Conservation (phyloP, 495 filamentous ascomycete species). For the Talaromyces liani region DNA sequence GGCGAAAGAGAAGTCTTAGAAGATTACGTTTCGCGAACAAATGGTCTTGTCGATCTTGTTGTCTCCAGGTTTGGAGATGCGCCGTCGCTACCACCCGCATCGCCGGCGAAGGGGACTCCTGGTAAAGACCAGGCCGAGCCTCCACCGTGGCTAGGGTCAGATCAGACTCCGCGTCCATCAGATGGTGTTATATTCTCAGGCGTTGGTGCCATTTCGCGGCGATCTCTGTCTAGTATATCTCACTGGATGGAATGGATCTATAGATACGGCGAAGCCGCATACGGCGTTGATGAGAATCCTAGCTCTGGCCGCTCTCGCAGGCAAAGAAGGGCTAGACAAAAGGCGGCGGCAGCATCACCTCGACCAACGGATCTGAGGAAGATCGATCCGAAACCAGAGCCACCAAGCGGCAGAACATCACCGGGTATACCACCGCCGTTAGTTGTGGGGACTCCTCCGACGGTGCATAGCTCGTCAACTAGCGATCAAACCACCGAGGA, state of each 20-base stretch:
- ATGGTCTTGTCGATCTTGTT: constrained; percentile 71
- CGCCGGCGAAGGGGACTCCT: constrained; percentile 2
- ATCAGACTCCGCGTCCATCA: constrained; percentile 51
- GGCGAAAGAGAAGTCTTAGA: constrained; percentile 88
- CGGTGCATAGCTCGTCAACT: constrained; percentile 11
- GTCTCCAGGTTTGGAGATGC: constrained; percentile 76
- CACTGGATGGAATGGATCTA: constrained; percentile 83
- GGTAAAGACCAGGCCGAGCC: constrained; percentile 3
- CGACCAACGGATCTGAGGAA: neutral
- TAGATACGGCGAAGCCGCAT: constrained; percentile 66
- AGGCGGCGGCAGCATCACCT: neutral
- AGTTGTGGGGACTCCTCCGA: constrained; percentile 21
- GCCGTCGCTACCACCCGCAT: neutral
- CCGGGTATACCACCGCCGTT: constrained; percentile 41
- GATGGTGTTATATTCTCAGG: constrained; percentile 85
- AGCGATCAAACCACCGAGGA: constrained; percentile 6
- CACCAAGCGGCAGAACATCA: constrained; percentile 22
- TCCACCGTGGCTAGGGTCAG: constrained; percentile 59
- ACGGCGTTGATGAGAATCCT: constrained; percentile 73
- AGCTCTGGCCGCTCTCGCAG: constrained; percentile 44
- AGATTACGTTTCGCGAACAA: constrained; percentile 58
- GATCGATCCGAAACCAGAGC: constrained; percentile 11
- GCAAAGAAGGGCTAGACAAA: constrained; percentile 23
- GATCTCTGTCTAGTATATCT: constrained; percentile 58
- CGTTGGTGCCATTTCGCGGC: constrained; percentile 55